A percentile compares a stretch with the other conserved stretches of the same genome.
Evolutionary conservation across 2,329 filamentous ascomycete genomes (phyloP).

Genomic region (Beauveria pseudobassiana): DNA sequence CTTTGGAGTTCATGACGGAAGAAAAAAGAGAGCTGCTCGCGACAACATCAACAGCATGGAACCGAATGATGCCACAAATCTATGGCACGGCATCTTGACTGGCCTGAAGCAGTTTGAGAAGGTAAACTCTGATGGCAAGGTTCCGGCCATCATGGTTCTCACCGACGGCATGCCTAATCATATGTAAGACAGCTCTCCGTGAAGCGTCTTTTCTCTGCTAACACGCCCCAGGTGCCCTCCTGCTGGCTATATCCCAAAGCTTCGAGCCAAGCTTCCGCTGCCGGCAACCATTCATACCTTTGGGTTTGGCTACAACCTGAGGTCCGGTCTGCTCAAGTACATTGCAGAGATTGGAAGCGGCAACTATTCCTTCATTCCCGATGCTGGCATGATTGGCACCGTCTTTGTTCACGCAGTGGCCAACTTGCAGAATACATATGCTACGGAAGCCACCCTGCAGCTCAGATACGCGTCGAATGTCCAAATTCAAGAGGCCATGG

Average conservation of each 20-base stretch:
- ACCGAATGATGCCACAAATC: conserved; percentile 38
- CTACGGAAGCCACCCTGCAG: conserved; percentile 36
- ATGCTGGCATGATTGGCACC: conserved; percentile 55
- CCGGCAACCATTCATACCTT: conserved; percentile 35
- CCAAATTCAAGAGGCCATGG: conserved; percentile 31
- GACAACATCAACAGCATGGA: conserved; percentile 35
- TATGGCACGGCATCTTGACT: conserved; percentile 50
- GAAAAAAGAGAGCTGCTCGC: conserved; percentile 34
- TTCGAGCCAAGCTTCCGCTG: conserved; percentile 33
- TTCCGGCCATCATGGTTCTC: conserved; percentile 45
- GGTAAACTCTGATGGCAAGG: conserved; percentile 23
- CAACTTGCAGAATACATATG: conserved; percentile 52
- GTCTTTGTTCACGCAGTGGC: conserved; percentile 56
- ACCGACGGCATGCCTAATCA: conserved; percentile 50
- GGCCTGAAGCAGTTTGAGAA: conserved; percentile 41
- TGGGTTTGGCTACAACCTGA: conserved; percentile 27
- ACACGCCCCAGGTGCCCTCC: conserved; percentile 31
- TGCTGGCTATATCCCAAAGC: conserved; percentile 47
- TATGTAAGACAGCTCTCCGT: conserved; percentile 28
- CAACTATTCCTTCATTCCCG: conserved; percentile 54
- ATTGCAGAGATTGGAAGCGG: conserved; percentile 51
- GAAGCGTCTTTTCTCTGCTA: background rate
- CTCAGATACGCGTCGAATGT: conserved; percentile 32
- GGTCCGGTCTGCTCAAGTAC: conserved; percentile 47
- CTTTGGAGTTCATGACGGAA: conserved; percentile 39